A percentile compares a stretch with the other conserved stretches of the same genome.
Evolutionary conservation across 192 early-diverging fungal genomes (phyloP).

Genomic region (Coemansia sp.): DNA sequence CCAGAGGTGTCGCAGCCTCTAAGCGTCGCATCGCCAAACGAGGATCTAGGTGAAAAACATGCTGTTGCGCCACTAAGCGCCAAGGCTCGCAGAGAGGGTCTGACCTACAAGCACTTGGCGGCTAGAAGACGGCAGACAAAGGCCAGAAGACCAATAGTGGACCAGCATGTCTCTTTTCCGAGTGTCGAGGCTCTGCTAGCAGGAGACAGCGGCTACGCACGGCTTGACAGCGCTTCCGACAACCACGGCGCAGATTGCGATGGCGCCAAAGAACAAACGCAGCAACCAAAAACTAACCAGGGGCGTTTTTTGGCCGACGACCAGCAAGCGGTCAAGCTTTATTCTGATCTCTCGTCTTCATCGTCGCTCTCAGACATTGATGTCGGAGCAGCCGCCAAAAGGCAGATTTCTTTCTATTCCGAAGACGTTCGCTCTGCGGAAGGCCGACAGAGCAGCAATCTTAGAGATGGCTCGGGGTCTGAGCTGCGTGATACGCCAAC

Average conservation of each 20-base stretch:
- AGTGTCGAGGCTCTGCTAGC: neutral
- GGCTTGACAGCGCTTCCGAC: neutral
- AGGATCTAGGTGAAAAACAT: neutral
- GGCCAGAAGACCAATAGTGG: neutral
- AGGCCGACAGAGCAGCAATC: too few relatives aligned
- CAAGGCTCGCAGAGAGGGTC: neutral
- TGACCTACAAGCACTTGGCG: constrained; percentile 34
- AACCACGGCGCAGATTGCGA: neutral
- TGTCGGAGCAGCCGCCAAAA: neutral
- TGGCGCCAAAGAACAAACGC: neutral
- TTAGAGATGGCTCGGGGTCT: neutral
- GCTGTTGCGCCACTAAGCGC: neutral
- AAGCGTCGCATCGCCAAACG: neutral
- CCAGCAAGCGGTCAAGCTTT: constrained; percentile 1
- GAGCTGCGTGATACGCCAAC: neutral
- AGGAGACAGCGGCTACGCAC: neutral
- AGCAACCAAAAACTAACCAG: neutral
- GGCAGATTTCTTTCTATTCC: neutral
- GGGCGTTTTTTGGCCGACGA: neutral
- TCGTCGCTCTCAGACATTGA: neutral
- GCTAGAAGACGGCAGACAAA: constrained; percentile 16
- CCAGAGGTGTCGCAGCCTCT: neutral
- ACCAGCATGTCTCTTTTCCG: neutral
- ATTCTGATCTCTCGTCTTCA: constrained; percentile 9
- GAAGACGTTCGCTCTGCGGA: neutral